phyloP scores from a whole-genome alignment of 2,329 filamentous ascomycete species.

The Hypoxylon sp. region DNA sequence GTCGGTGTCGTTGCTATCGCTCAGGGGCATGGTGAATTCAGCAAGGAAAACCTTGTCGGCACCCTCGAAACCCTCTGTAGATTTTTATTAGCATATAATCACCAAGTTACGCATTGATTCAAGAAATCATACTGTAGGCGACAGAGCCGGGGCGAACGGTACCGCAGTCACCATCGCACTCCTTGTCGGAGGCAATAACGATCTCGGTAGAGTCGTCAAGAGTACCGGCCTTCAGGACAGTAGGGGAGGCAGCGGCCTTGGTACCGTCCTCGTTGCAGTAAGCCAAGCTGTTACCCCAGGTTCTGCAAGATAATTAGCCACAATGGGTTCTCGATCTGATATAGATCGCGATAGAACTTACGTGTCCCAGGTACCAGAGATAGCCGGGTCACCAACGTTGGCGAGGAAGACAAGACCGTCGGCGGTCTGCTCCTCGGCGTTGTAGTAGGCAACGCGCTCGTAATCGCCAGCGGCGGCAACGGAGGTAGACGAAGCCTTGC shows the following conservation, averaged over 20 bases:
- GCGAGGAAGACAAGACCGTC: constrained; percentile 59
- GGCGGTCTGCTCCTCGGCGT: constrained; percentile 49
- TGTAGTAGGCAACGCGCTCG: constrained; percentile 56
- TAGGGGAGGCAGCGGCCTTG: constrained; percentile 50
- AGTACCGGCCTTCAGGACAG: constrained; percentile 51
- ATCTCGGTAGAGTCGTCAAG: constrained; percentile 57
- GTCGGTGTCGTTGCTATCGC: constrained; percentile 61
- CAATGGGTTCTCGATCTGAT: neutral
- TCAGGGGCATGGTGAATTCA: constrained; percentile 76
- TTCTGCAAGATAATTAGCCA: constrained; percentile 43
- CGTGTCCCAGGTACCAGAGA: constrained; percentile 53
- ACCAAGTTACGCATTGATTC: constrained; percentile 9
- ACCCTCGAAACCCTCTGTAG: constrained; percentile 73
- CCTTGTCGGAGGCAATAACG: constrained; percentile 55
- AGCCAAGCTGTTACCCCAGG: constrained; percentile 56
- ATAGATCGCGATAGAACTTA: constrained; percentile 43
- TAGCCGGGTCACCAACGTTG: constrained; percentile 56
- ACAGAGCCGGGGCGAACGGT: constrained; percentile 54
- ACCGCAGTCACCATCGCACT: constrained; percentile 55
- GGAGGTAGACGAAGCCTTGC: constrained; percentile 20
- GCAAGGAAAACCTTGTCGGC: constrained; percentile 77
- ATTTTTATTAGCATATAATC: constrained; percentile 2
- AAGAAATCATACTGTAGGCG: constrained; percentile 53
- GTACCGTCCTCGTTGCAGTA: constrained; percentile 56
- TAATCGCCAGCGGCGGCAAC: constrained; percentile 46